Evolutionary conservation across 2,329 filamentous ascomycete species (phyloP).

Genomic region (Nigrospora osmanthi): DNA sequence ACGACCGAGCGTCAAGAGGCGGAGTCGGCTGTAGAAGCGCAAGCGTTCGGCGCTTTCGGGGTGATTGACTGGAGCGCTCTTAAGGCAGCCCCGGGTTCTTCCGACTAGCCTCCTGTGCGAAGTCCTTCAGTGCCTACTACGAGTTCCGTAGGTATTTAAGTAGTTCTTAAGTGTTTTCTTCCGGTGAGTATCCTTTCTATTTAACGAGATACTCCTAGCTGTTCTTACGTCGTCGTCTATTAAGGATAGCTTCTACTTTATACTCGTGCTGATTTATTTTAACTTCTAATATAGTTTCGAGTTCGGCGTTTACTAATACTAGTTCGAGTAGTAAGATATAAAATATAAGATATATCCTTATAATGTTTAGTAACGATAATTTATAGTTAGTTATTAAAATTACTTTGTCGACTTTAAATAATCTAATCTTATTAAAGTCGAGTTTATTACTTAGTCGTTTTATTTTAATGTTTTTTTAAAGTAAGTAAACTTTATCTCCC

Average conservation of each 20-base stretch:
- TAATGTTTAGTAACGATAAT: background rate
- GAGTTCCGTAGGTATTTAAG: background rate
- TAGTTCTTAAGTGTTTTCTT: background rate
- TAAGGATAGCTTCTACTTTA: background rate
- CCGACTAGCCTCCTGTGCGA: background rate
- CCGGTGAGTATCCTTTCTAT: background rate
- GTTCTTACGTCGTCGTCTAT: background rate
- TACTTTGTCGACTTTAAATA: background rate
- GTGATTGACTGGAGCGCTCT: no score
- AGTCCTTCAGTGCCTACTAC: background rate
- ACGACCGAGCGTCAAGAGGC: no score
- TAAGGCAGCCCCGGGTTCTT: no score
- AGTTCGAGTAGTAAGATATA: background rate
- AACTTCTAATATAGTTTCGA: background rate
- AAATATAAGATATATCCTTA: background rate
- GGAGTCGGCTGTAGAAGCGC: background rate
- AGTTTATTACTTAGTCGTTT: background rate
- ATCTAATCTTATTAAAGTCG: slow-evolving; percentile 1
- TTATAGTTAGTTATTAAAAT: slow-evolving; percentile 1
- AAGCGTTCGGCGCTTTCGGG: no score
- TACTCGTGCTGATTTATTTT: background rate
- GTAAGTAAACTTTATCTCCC: background rate
- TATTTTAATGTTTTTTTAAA: background rate
- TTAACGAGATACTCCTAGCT: background rate
- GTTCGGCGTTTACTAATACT: background rate